Conservation (phyloP, 345 rosid genomes). For the Viola odorata region DNA sequence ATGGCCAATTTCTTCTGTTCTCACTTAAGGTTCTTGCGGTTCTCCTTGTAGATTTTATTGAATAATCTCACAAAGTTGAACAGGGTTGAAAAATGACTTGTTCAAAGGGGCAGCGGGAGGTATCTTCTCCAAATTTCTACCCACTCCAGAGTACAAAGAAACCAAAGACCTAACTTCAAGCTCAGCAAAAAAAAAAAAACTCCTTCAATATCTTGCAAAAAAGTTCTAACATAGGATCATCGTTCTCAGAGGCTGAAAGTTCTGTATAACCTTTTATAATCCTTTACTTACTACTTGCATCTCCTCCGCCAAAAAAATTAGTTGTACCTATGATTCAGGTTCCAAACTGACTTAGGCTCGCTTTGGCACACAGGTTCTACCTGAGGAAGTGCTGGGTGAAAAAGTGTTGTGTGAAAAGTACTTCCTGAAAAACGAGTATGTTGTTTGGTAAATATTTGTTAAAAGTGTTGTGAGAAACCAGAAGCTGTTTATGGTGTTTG, state of each 20-base stretch:
- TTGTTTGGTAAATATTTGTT: too few species aligned
- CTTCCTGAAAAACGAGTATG: too few species aligned
- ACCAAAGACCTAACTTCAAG: constrained; percentile 78
- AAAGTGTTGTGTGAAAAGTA: too few species aligned
- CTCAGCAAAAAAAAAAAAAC: constrained; percentile 74
- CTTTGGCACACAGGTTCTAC: too few species aligned
- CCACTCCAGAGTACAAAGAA: constrained; percentile 79
- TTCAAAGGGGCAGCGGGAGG: constrained; percentile 83
- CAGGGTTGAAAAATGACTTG: constrained; percentile 76
- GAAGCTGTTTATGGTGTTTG: too few species aligned
- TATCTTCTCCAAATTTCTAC: constrained; percentile 93
- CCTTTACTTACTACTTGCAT: constrained; percentile 98
- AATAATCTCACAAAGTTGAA: constrained; percentile 72
- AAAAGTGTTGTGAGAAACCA: too few species aligned
- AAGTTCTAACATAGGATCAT: constrained; percentile 66
- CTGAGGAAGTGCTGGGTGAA: too few species aligned
- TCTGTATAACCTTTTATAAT: constrained; percentile 87
- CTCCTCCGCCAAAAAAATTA: constrained; percentile 92
- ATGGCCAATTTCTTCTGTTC: constrained; percentile 61
- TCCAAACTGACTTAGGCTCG: constrained; percentile 45
- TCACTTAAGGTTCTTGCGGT: constrained; percentile 62
- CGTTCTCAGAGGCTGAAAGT: constrained; percentile 70
- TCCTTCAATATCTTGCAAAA: constrained; percentile 65
- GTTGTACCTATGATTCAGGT: constrained; percentile 79
- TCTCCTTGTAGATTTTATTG: constrained; percentile 72